Conservation (phyloP, 768 basidiomycete species). For the Mycena latifolia region DNA sequence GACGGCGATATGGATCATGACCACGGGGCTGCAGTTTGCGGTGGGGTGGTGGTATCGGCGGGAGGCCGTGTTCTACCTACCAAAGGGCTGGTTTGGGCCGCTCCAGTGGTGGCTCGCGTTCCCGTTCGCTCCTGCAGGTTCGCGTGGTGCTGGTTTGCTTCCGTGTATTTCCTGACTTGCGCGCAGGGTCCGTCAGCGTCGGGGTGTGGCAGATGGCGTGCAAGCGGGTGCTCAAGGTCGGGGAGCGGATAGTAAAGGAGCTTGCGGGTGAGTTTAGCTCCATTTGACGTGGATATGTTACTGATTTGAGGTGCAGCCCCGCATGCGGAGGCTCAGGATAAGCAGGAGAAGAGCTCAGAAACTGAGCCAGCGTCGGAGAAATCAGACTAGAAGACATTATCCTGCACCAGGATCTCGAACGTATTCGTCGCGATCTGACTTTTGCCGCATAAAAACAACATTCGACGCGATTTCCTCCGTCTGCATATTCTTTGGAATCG, state of each 20-base stretch:
- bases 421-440: too few relatives aligned
- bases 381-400: too few relatives aligned
- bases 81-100: conserved; percentile 91
- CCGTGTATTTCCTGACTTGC: conserved; percentile 8
- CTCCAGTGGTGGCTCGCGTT: conserved; percentile 89
- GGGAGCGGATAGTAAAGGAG: conserved; percentile 80
- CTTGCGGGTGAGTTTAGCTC: conserved; percentile 39
- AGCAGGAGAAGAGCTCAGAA: background rate
- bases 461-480: too few relatives aligned
- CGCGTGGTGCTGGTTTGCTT: conserved; percentile 39
- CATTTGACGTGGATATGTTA: background rate
- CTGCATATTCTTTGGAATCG: too few relatives aligned
- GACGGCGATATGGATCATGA: conserved; percentile 80
- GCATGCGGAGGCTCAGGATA: background rate
- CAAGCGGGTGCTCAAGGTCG: conserved; percentile 83
- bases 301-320: background rate
- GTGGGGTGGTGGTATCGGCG: conserved; percentile 94
- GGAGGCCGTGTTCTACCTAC: conserved; percentile 94
- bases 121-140: conserved; percentile 92
- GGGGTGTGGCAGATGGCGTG: conserved; percentile 97
- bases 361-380: too few relatives aligned
- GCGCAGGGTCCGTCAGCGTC: conserved; percentile 89
- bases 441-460: too few relatives aligned
- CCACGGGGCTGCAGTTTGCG: conserved; percentile 87
- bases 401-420: too few relatives aligned